These are phyloP conservation scores for Salvia rosmarinus DNA, from an alignment of 257 asterid species.

Conservation along the genomic window DNA sequence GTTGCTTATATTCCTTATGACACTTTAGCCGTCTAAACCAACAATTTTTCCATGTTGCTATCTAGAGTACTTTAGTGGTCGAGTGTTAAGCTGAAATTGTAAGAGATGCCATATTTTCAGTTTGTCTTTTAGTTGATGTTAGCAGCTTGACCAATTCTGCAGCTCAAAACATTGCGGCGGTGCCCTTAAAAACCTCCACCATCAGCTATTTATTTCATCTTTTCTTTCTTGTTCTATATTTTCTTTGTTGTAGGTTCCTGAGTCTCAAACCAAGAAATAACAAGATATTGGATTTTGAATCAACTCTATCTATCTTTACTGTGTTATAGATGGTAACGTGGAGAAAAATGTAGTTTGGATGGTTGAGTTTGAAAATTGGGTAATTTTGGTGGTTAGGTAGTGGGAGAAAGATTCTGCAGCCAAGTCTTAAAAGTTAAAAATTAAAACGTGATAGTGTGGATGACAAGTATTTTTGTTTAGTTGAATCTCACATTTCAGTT, in stretches of 20 bases:
- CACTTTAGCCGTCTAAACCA: background rate
- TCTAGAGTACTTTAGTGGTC: background rate
- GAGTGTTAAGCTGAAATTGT: too few relatives aligned
- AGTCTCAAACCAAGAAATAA: too few relatives aligned
- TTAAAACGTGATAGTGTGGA: background rate
- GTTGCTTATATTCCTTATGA: background rate
- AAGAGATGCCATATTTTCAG: background rate
- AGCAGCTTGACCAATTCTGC: background rate
- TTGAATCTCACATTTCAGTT: constrained; percentile 22
- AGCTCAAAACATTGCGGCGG: background rate
- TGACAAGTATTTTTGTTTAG: constrained; percentile 6
- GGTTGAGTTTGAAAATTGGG: background rate
- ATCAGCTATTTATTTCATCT: background rate
- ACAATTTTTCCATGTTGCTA: background rate
- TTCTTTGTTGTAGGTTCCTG: too few relatives aligned
- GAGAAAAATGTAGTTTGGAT: background rate
- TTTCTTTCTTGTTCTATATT: background rate
- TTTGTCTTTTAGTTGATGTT: background rate
- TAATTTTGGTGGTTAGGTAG: background rate
- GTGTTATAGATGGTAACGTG: background rate
- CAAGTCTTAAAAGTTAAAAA: too few relatives aligned
- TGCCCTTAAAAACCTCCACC: background rate
- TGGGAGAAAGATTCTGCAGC: background rate
- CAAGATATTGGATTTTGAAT: background rate
- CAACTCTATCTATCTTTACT: background rate